Evolutionary conservation across 2,329 filamentous ascomycete species (phyloP), one percentile per base, ranked within the genome.

Genomic region (Ceratocystis ficicola): DNA sequence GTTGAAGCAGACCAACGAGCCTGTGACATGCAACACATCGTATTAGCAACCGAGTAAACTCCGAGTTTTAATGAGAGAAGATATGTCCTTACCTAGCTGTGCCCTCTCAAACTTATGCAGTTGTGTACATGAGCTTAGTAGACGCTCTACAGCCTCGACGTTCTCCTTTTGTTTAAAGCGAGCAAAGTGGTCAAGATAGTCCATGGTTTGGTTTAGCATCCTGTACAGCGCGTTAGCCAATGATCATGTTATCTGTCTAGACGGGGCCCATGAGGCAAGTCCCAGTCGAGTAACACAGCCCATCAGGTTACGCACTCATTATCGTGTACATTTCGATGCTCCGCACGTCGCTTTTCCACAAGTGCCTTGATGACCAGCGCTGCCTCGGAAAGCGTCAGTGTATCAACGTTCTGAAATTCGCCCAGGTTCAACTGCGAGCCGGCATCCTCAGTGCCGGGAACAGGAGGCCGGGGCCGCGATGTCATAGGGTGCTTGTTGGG

Each of bases 81-180:
- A 63, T 52, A 48, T 32, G 62, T 44, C 64, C 80, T 68, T 79
- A 92, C 91, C 93, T 69, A 97, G 81, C 77, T 96, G 90, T 57
- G 90, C 92, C 72, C 90, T 85, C 81, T 99, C 94, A 74, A 97
- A 97, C 75, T 91, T 89, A 72, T 90, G 89, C 71, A 99, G 79
- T 74, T 90, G 85, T 69, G 85, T 84, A 73, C 90, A 88, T 67
- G 87, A 83, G 70, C 88, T 88, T 69, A 96, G 82, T 71, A 96
- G 79, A 68, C 90, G 85, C 76, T 95, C 91, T 41, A 97, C 90
- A n/a, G 90, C 89, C 77, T 96, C 89, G 73, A 96, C 89, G 70
- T 94, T 94, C 75, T 95, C 90, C 75, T 93, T 91, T 72, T 92
- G 86, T 78, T 96, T 95, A 82, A 97, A 97, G 44, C 94, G 89